Evolutionary conservation across 202 grass and related monocot genomes (phyloP), one percentile per base, ranked within the genome.

Genomic region (Schoenoplectus triqueter): DNA sequence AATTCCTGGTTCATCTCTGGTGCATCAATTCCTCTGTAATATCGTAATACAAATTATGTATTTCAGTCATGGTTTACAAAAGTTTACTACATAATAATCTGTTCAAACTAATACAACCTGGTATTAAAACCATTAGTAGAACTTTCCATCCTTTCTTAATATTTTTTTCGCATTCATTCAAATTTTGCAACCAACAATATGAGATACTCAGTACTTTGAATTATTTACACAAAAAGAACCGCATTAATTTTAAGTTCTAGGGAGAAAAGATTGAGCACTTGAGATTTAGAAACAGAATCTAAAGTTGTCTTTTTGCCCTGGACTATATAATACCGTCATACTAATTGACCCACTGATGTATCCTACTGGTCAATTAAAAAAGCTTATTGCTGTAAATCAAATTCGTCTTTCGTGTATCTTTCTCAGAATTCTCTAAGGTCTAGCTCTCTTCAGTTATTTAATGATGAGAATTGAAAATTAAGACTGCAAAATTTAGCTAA

Each of bases 11-110:
- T 54, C 80, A 87, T 80, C 67, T 94, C 88, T 6, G 90, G 92
- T 81, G 94, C 94, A 78, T 97, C 94, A 49, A 97, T 82, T 66
- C 90, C 90, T 80, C 94, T 92, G 14, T 90, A 40, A 84, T 31
- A 14, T 90, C 59, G 51, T 82, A 80, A 83, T 89, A 7, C 57
- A 19, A 14, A 15, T 9, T 66, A 49, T 19, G 13, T 65, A 81
- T 14, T 13, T 56, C 31, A 54, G 15, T 65, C 63, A 14, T 49
- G 54, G 13, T 18, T 69, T 60, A 75, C 0, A 11, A 56, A 17
- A 61, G 7, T 63, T 31, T 5, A 72, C 9, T 9, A 59, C n/a
- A 72, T 61, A 55, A 42, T 56, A 63, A 80, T 80, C 55, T n/a
- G 22, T 72, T 31, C 76, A 69, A 14, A 74, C 8, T 52, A 52